A percentile compares a stretch with the other conserved stretches of the same genome.
phyloP scores from a whole-genome alignment of 768 basidiomycete genomes.

The Phylloporus sp. region DNA sequence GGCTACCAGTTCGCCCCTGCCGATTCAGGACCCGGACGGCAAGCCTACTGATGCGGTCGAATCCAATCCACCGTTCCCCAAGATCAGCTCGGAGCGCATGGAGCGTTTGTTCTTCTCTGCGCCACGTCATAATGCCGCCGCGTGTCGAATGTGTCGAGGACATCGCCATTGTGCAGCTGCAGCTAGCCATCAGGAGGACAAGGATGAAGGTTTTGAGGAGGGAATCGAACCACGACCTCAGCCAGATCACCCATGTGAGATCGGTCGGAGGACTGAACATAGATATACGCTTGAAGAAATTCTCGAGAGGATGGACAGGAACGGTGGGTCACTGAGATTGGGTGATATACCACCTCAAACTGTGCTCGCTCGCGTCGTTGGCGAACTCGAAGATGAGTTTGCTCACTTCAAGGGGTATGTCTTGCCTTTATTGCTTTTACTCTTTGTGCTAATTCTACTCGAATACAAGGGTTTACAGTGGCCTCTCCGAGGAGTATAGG shows the following conservation, averaged over 20 bases:
- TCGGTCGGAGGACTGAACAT: conserved; percentile 4
- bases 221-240: conserved; percentile 2
- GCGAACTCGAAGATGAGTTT: conserved; percentile 94
- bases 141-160: conserved; percentile 61
- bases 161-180: conserved; percentile 22
- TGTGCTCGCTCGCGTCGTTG: conserved; percentile 72
- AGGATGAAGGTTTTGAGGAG: conserved; percentile 16
- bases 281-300: conserved; percentile 22
- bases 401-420: conserved; percentile 88
- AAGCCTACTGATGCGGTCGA: conserved; percentile 28
- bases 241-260: conserved; percentile 1
- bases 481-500: conserved; percentile 91
- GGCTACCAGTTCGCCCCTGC: not conserved
- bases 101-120: conserved; percentile 81
- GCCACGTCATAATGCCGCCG: conserved; percentile 68
- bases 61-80: conserved; percentile 62
- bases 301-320: conserved; percentile 23
- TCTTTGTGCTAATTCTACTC: conserved; percentile 7
- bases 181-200: conserved; percentile 1
- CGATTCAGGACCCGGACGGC: not conserved
- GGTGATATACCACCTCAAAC: conserved; percentile 77
- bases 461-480: conserved; percentile 73
- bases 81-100: conserved; percentile 72
- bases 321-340: conserved; percentile 20
- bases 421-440: not conserved